Evolutionary conservation across 352 stramenopile species (phyloP), one percentile per base, ranked within the genome.

Genomic region (Globisporangium radiosum): DNA sequence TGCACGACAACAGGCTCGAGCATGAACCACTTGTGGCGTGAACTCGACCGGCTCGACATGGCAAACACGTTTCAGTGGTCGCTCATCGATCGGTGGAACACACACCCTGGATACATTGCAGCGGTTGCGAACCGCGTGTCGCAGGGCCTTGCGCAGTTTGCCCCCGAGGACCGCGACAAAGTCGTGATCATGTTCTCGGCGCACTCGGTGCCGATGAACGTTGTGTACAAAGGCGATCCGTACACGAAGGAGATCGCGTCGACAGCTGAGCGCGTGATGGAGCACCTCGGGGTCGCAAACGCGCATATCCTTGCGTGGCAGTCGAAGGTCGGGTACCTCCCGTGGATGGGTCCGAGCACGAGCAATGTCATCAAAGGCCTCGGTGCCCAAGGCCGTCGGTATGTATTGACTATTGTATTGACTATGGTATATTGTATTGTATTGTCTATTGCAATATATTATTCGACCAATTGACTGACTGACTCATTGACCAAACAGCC

Each of bases 331-430:
- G 97, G 97, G 17, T 98, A 97, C 54, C 80, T 99, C 61, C 94
- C 98, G 66, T 99, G 97, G 97, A 92, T 99, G 68, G 81, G 90
- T 51, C 97, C 97, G 6, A 98, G 98, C 75, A 99, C 97, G 10
- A 97, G 97, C 70, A 85, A 96, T 59, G 94, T 97, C 40, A 81
- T 99, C 61, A 84, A 96, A 54, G 82, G 91, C 5, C 84, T 99
- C 38, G 97, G 87, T 43, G 60, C 83, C 50, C 79, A 95, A 48
- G 96, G 96, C 38, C 88, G 98, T 63, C 98, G 98, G 75, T 90
- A 25, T 36, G 50, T 14, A 38, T 5, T 6, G 2, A 10, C 39
- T 47, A 44, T 47, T 44, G 40, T 48, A 38, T 56, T 57, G 42
- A 4, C 9, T 50, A 33, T 3, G 2, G 25, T 33, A 25, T 25